Evolutionary conservation across 306 rosid genomes (phyloP), one percentile per base, ranked within the genome.

Genomic region (Malus orientalis): DNA sequence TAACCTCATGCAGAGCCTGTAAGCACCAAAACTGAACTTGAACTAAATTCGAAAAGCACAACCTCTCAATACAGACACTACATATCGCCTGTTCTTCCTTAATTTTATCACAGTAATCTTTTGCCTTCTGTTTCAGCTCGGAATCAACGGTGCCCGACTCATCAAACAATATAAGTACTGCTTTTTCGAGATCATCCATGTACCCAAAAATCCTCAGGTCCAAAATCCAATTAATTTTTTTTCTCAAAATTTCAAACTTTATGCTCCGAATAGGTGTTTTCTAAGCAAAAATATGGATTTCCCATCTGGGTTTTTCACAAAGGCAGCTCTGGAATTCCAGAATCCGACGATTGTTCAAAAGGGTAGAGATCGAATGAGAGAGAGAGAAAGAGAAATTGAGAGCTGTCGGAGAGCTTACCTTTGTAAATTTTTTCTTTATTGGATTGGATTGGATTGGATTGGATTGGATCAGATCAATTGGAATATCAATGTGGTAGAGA

Each of bases 1-100:
- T 87, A 54, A 85, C 86, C 59, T 92, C 99, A 2, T 90, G 96
- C 9, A 95, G 87, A 3, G 99, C 86, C 86, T 95, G 97, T 38
- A 95, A 83, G 78, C 92, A 88, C 99, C 99, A 95, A 84, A 95
- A 95, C 85, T 90, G 99, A 38, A 92, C 95, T 82, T 92, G 93
- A 64, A 84, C 90, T 3, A 90, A 76, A 83, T 78, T 87, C 30
- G 99, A 88, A 75, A 78, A 86, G 72, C 96, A 87, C 27, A 95
- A 65, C 74, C 82, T 95, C 69, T 95, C 91, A 51, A 92, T 82
- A 80, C 99, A 92, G 73, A 90, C 70, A 45, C 91, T 90, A 51
- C 90, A 89, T 59, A 95, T 84, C 12, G 89, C 83, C 9, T 89
- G 82, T 75, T 86, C 85, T 75, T 79, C 96, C 86, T 92, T 95